Evolutionary conservation across 2,329 filamentous ascomycete species (phyloP).

Genomic region (Verticillium klebahnii): DNA sequence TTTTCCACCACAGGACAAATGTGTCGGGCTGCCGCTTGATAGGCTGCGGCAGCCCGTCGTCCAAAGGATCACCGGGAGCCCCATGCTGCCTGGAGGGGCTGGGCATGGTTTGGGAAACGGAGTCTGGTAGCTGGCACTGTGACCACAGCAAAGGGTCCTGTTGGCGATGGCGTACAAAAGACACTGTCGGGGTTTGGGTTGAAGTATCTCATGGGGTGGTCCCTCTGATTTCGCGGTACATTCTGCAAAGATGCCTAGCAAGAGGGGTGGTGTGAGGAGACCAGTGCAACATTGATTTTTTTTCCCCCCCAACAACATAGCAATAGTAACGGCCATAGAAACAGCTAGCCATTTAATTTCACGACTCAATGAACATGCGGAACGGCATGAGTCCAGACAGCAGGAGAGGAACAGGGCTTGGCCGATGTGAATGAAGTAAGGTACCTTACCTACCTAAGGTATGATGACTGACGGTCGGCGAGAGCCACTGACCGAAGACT

Average conservation of each 20-base stretch:
- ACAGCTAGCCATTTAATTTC: slow-evolving; percentile 1
- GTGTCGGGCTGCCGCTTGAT: background rate
- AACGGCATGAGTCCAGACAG: background rate
- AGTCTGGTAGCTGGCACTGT: background rate
- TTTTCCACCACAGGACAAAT: background rate
- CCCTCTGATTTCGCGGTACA: background rate
- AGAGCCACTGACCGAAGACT: background rate
- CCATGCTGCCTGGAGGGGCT: background rate
- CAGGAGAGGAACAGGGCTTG: background rate
- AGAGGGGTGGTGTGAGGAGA: background rate
- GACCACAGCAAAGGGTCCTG: background rate
- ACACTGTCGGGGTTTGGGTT: background rate
- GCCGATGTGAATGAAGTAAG: background rate
- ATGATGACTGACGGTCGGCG: background rate
- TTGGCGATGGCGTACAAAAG: background rate
- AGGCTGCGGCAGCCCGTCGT: background rate
- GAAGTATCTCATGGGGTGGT: background rate
- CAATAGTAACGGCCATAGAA: background rate
- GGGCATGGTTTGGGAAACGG: background rate
- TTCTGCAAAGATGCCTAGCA: background rate
- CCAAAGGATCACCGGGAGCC: background rate
- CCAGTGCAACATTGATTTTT: background rate
- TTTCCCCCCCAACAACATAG: background rate
- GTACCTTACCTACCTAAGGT: too few species aligned
- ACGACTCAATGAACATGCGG: background rate